phyloP scores from a whole-genome alignment of 805 yeast genomes.

The Ogataea minuta region DNA sequence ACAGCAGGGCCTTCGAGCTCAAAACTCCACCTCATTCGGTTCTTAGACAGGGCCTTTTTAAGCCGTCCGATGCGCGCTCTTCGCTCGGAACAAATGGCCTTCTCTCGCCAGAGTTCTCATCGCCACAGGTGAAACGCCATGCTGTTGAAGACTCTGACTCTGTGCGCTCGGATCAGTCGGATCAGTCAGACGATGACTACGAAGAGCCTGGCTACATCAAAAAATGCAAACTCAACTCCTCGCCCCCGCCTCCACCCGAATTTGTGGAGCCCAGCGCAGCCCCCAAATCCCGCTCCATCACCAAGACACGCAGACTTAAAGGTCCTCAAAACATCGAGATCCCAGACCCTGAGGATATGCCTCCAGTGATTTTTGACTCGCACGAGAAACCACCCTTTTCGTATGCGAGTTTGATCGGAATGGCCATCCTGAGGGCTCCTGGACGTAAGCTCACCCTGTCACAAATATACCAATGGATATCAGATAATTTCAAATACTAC shows the following conservation, averaged over 20 bases:
- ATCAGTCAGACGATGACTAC: constrained; percentile 18
- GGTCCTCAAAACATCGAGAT: constrained; percentile 31
- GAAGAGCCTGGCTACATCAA: constrained; percentile 13
- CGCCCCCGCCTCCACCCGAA: constrained; percentile 25
- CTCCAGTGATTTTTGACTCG: constrained; percentile 48
- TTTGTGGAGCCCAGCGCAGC: constrained; percentile 14
- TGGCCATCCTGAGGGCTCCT: constrained; percentile 85
- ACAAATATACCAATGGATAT: constrained; percentile 91
- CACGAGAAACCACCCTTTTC: constrained; percentile 82
- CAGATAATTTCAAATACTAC: constrained; percentile 80
- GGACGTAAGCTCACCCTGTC: constrained; percentile 68
- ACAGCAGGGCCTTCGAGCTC: constrained; percentile 26
- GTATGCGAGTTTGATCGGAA: constrained; percentile 89
- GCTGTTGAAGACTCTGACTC: constrained; percentile 12
- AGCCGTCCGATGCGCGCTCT: constrained; percentile 9
- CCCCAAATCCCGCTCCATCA: constrained; percentile 5
- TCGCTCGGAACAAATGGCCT: constrained; percentile 23
- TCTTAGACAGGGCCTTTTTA: constrained; percentile 15
- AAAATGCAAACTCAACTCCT: constrained; percentile 18
- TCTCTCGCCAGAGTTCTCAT: constrained; percentile 44
- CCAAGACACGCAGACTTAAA: constrained; percentile 22
- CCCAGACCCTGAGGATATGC: constrained; percentile 41
- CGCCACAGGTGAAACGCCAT: constrained; percentile 39
- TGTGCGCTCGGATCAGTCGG: constrained; percentile 3
- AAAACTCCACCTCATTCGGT: constrained; percentile 34